These are phyloP conservation scores for Cyberlindnera amylophila DNA, from an alignment of 805 yeast genomes.

Conservation along the genomic window DNA sequence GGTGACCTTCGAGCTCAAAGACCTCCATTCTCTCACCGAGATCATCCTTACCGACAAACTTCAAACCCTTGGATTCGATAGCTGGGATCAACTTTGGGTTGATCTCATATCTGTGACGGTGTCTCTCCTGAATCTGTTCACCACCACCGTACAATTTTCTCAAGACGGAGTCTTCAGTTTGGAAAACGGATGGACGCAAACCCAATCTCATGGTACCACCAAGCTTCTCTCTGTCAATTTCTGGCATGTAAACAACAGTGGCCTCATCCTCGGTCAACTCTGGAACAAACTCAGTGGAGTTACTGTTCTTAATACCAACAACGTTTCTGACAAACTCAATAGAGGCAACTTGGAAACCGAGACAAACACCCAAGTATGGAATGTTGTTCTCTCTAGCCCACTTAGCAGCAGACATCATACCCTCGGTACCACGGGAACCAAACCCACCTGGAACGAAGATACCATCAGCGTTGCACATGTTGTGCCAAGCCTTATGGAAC, in stretches of 20 bases:
- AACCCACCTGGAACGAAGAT: slow-evolving; percentile 98
- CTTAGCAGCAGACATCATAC: slow-evolving; percentile 94
- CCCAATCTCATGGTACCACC: slow-evolving; percentile 99
- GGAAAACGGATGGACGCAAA: slow-evolving; percentile 81
- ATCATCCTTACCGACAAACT: slow-evolving; percentile 93
- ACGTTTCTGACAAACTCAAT: slow-evolving; percentile 87
- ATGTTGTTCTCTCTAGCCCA: slow-evolving; percentile 96
- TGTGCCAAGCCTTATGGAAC: slow-evolving; percentile 95
- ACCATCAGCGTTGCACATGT: slow-evolving; percentile 91
- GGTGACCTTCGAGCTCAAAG: slow-evolving; percentile 80
- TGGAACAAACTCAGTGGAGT: slow-evolving; percentile 78
- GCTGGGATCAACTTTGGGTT: slow-evolving; percentile 74
- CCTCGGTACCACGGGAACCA: slow-evolving; percentile 96
- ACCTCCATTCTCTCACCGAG: slow-evolving; percentile 90
- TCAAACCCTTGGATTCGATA: slow-evolving; percentile 76
- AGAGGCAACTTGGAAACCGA: slow-evolving; percentile 96
- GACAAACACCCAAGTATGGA: slow-evolving; percentile 95
- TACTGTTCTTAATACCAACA: slow-evolving; percentile 62
- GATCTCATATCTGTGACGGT: slow-evolving; percentile 97
- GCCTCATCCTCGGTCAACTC: slow-evolving; percentile 58
- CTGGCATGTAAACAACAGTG: slow-evolving; percentile 96
- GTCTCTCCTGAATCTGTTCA: slow-evolving; percentile 79
- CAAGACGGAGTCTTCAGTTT: slow-evolving; percentile 63
- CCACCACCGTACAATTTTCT: slow-evolving; percentile 75
- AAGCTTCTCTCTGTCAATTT: slow-evolving; percentile 88